phyloP scores from a whole-genome alignment of 2,329 filamentous ascomycete genomes.

The Fusarium subtropicale region DNA sequence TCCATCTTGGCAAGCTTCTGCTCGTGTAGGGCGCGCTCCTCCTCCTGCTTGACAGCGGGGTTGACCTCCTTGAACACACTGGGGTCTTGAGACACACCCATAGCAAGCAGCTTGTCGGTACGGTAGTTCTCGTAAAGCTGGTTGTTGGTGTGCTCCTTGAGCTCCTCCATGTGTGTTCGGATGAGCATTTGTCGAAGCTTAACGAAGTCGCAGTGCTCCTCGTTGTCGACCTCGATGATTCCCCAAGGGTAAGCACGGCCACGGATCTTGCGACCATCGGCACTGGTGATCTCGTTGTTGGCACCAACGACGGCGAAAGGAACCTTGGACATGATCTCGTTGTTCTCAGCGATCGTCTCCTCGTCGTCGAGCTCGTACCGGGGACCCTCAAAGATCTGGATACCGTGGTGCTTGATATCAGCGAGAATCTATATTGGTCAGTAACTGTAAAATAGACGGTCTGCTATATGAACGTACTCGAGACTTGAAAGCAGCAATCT shows the following conservation, averaged over 20 bases:
- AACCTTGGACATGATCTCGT: constrained; percentile 99
- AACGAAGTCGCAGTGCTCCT: constrained; percentile 99
- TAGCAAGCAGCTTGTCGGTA: constrained; percentile 97
- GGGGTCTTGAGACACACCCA: constrained; percentile 98
- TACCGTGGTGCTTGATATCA: constrained; percentile 96
- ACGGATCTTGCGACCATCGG: constrained; percentile 94
- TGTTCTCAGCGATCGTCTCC: constrained; percentile 99
- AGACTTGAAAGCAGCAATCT: constrained; percentile 93
- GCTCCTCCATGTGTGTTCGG: constrained; percentile 99
- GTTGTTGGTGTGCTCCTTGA: constrained; percentile 99
- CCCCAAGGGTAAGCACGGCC: constrained; percentile 98
- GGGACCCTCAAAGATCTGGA: constrained; percentile 98
- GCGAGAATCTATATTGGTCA: constrained; percentile 79
- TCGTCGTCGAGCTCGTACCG: constrained; percentile 99
- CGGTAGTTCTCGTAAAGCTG: constrained; percentile 99
- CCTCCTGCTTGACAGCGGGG: constrained; percentile 99
- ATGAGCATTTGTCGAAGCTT: constrained; percentile 99
- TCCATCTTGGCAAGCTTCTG: constrained; percentile 99
- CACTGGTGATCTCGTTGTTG: constrained; percentile 90
- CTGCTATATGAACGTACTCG: constrained; percentile 75
- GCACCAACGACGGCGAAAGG: constrained; percentile 98
- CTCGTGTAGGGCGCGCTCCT: constrained; percentile 97
- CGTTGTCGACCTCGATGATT: constrained; percentile 98
- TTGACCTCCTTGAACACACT: constrained; percentile 99
- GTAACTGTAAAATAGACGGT: background rate